A percentile compares a stretch with the other conserved stretches of the same genome.
Conservation (phyloP, 208 protist species). For the Leishmania major region DNA sequence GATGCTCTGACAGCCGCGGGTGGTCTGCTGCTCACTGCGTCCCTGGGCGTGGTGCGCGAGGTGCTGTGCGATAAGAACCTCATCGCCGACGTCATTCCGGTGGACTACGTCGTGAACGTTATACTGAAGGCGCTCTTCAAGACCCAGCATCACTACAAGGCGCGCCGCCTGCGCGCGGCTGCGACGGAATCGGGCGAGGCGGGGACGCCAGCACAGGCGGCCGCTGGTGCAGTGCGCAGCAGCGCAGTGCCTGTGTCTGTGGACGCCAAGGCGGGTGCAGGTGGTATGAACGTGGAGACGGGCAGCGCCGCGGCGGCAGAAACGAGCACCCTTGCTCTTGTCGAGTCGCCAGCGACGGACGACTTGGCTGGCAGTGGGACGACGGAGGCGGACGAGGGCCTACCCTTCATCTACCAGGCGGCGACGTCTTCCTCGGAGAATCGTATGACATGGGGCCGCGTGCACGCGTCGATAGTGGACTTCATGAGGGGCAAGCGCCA, state of each 20-base stretch:
- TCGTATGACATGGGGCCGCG: conserved; percentile 47
- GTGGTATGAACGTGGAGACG: conserved; percentile 10
- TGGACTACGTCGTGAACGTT: conserved; percentile 84
- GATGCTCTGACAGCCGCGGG: conserved; percentile 84
- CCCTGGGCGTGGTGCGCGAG: conserved; percentile 65
- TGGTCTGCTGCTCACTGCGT: conserved; percentile 66
- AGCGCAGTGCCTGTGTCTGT: conserved; percentile 9
- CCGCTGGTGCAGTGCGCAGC: background rate
- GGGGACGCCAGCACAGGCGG: background rate
- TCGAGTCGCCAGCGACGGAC: conserved; percentile 9
- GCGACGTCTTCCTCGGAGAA: conserved; percentile 56
- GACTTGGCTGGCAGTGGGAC: conserved; percentile 2
- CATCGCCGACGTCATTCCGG: conserved; percentile 80
- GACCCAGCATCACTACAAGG: conserved; percentile 47
- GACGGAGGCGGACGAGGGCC: conserved; percentile 21
- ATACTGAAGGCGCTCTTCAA: conserved; percentile 88
- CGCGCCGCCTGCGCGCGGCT: conserved; percentile 23
- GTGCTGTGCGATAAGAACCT: conserved; percentile 41
- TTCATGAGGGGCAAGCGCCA: conserved; percentile 57
- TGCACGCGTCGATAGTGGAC: conserved; percentile 29
- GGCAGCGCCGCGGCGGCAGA: conserved; percentile 1
- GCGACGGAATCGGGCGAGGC: conserved; percentile 3
- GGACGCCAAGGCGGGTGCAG: conserved; percentile 7
- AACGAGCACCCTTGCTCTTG: background rate
- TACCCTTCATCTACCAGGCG: conserved; percentile 77